Percentiles rank a stretch among this genome's conserved stretches.
Conservation (phyloP, 331 rosid species). For the Malus hybrid region DNA sequence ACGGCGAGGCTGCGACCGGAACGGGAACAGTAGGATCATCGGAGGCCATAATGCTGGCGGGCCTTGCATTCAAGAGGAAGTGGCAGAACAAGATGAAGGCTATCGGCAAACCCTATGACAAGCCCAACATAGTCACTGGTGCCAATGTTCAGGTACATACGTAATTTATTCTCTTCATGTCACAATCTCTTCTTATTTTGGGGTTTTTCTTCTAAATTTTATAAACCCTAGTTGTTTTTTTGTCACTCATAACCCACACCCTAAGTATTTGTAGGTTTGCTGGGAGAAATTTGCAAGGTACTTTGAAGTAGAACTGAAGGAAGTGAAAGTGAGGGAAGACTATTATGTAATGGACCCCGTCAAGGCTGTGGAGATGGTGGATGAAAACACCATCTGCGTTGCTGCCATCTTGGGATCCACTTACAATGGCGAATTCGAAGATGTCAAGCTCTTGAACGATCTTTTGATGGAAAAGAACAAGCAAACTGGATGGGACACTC, state of each 20-base stretch:
- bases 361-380: conserved; percentile 63
- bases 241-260: background rate
- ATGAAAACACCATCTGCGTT: conserved; percentile 67
- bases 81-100: conserved; percentile 59
- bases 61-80: conserved; percentile 70
- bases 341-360: conserved; percentile 69
- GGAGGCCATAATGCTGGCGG: conserved; percentile 87
- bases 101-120: conserved; percentile 40
- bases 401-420: conserved; percentile 73
- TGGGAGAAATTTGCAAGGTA: conserved; percentile 77
- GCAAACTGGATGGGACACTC: conserved; percentile 63
- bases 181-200: background rate
- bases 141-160: conserved; percentile 63
- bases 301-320: conserved; percentile 63
- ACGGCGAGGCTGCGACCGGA: conserved; percentile 60
- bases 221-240: background rate
- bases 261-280: conserved; percentile 37
- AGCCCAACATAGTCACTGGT: conserved; percentile 79
- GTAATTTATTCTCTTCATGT: background rate
- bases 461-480: conserved; percentile 44
- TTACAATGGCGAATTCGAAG: conserved; percentile 61
- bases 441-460: conserved; percentile 59
- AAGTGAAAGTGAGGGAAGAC: conserved; percentile 50
- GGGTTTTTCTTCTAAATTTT: background rate
- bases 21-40: conserved; percentile 80